Evolutionary conservation across 495 filamentous ascomycete species (phyloP).

Genomic region (Tuber microsphaerosporum): DNA sequence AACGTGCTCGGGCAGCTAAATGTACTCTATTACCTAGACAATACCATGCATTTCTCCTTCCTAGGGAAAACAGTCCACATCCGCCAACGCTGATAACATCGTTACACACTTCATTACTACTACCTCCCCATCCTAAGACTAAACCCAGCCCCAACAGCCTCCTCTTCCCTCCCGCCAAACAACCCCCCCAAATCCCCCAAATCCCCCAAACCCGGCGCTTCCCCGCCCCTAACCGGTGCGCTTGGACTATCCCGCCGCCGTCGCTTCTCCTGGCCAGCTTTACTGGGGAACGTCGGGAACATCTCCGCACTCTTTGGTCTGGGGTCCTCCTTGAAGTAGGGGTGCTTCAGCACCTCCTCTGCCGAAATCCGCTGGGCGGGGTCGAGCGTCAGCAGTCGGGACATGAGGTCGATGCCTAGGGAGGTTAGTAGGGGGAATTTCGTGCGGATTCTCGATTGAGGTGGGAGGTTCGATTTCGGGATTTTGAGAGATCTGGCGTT

Average conservation of each 20-base stretch:
- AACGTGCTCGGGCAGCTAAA: background rate
- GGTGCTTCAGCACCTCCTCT: constrained; percentile 60
- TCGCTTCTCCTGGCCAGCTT: constrained; percentile 84
- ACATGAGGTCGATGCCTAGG: constrained; percentile 64
- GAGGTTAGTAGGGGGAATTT: constrained; percentile 75
- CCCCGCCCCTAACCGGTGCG: constrained; percentile 76
- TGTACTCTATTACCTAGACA: background rate
- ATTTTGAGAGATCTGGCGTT: constrained; percentile 82
- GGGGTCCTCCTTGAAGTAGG: constrained; percentile 85
- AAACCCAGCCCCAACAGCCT: constrained; percentile 70
- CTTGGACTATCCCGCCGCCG: constrained; percentile 67
- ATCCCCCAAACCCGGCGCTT: constrained; percentile 55
- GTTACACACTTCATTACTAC: background rate
- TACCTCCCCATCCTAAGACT: constrained; percentile 58
- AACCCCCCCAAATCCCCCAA: constrained; percentile 71
- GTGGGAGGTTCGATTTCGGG: constrained; percentile 49
- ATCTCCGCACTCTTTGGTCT: constrained; percentile 76
- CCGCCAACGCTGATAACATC: background rate
- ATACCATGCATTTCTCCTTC: background rate
- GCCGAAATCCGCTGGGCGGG: constrained; percentile 65
- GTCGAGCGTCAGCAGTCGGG: constrained; percentile 64
- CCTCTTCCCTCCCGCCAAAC: constrained; percentile 57
- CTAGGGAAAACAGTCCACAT: background rate
- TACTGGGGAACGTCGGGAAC: constrained; percentile 89
- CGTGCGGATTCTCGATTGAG: constrained; percentile 52